Evolutionary conservation across 1,284 basidiomycete species (phyloP).

Genomic region (Xanthoconium separans): DNA sequence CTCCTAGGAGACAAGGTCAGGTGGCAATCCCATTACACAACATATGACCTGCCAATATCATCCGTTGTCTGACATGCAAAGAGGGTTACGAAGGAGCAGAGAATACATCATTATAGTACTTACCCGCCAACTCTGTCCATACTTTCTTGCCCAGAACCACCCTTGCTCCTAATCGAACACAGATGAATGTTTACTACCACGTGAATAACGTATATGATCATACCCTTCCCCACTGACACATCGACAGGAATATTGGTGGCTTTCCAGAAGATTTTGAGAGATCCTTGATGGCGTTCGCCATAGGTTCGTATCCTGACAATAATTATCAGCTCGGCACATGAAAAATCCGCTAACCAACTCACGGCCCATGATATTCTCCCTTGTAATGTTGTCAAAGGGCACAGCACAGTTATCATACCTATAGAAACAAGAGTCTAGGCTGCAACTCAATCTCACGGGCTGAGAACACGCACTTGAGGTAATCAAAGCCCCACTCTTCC

Average conservation of each 20-base stretch:
- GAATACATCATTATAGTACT: constrained; percentile 17
- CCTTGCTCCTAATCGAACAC: constrained; percentile 46
- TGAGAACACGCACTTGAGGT: constrained; percentile 47
- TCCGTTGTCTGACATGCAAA: constrained; percentile 44
- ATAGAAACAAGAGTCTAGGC: constrained; percentile 1
- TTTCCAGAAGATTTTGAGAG: constrained; percentile 43
- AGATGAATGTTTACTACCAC: not conserved
- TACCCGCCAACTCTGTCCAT: constrained; percentile 62
- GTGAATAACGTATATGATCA: constrained; percentile 14
- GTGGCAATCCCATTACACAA: not conserved
- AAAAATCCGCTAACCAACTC: constrained; percentile 24
- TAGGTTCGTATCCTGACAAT: constrained; percentile 46
- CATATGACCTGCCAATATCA: constrained; percentile 43
- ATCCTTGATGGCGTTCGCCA: constrained; percentile 51
- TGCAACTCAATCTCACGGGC: not conserved
- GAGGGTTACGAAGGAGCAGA: not conserved
- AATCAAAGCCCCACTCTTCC: constrained; percentile 56
- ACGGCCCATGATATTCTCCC: constrained; percentile 57
- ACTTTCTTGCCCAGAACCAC: constrained; percentile 52
- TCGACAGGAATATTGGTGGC: constrained; percentile 47
- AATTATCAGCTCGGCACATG: not conserved
- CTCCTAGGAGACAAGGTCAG: constrained; percentile 19
- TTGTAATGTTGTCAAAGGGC: constrained; percentile 51
- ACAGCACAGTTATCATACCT: constrained; percentile 63
- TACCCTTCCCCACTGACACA: constrained; percentile 62